Conservation (phyloP, 345 rosid species). For the Salix koriyanagi region DNA sequence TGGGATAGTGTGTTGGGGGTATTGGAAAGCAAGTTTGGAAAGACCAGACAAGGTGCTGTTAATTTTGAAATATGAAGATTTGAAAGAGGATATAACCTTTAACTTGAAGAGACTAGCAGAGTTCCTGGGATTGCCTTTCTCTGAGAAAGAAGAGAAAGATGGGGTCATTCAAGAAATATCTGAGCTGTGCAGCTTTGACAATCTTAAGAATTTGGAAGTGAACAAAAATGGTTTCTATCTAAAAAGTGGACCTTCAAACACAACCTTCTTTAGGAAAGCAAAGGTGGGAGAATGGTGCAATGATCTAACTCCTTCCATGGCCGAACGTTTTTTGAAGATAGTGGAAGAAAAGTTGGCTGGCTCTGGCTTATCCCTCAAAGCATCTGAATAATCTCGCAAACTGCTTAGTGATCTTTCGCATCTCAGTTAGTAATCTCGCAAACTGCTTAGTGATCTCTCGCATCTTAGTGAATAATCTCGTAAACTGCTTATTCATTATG, state of each 20-base stretch:
- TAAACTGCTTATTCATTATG: too few relatives aligned
- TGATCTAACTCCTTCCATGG: constrained; percentile 18
- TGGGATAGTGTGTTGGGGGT: constrained; percentile 26
- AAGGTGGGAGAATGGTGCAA: constrained; percentile 14
- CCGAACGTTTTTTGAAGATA: not conserved
- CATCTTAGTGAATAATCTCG: too few relatives aligned
- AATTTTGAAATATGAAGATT: constrained; percentile 33
- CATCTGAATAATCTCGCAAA: not conserved
- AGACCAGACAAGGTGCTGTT: constrained; percentile 20
- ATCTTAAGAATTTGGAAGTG: constrained; percentile 16
- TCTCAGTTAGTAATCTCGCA: too few relatives aligned
- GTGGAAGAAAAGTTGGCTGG: constrained; percentile 45
- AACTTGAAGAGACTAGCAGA: constrained; percentile 20
- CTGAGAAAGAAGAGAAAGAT: constrained; percentile 3
- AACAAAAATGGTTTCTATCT: constrained; percentile 6
- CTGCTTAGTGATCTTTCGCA: too few relatives aligned
- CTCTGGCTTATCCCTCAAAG: constrained; percentile 45
- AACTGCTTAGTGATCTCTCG: not conserved
- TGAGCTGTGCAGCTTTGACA: constrained; percentile 17
- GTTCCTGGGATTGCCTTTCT: constrained; percentile 10
- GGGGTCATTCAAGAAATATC: constrained; percentile 6
- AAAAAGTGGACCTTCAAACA: not conserved
- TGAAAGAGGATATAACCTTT: constrained; percentile 22
- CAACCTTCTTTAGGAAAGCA: constrained; percentile 14
- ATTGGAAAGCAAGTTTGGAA: constrained; percentile 31